These are phyloP conservation scores for Dipodascus albidus DNA, from an alignment of 805 yeast genomes.

Conservation along the genomic window DNA sequence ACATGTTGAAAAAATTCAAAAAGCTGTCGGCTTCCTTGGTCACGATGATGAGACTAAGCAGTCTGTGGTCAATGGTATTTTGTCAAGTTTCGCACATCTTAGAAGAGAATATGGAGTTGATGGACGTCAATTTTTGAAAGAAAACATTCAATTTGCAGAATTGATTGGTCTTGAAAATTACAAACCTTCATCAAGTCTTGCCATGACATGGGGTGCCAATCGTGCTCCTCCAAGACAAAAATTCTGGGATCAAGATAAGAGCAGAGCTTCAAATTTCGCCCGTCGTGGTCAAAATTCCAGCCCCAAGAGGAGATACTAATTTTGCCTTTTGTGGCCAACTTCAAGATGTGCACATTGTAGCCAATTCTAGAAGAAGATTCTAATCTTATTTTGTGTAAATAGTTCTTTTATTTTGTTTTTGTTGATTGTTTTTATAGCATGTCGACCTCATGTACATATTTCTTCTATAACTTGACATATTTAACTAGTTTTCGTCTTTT, in stretches of 20 bases:
- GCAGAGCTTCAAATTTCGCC: neutral
- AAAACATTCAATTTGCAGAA: neutral
- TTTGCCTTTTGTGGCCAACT: too few relatives aligned
- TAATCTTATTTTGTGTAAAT: neutral
- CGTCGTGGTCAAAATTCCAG: neutral
- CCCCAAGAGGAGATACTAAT: neutral
- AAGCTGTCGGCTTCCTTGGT: neutral
- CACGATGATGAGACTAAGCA: neutral
- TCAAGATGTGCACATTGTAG: too few relatives aligned
- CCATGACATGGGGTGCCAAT: neutral
- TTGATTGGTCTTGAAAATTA: neutral
- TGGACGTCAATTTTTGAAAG: neutral
- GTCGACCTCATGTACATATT: neutral
- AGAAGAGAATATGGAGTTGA: neutral
- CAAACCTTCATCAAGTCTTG: neutral
- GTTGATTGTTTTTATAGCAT: neutral
- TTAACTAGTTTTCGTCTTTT: neutral
- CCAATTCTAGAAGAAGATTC: too few relatives aligned
- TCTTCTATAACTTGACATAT: neutral
- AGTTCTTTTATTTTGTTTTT: neutral
- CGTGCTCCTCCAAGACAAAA: neutral
- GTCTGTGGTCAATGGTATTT: neutral
- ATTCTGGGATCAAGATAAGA: constrained; percentile 1
- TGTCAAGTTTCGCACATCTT: constrained; percentile 1
- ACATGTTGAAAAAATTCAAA: constrained; percentile 3